phyloP scores from a whole-genome alignment of 371 early-diverging fungal genomes.

The Lichtheimia ramosa region DNA sequence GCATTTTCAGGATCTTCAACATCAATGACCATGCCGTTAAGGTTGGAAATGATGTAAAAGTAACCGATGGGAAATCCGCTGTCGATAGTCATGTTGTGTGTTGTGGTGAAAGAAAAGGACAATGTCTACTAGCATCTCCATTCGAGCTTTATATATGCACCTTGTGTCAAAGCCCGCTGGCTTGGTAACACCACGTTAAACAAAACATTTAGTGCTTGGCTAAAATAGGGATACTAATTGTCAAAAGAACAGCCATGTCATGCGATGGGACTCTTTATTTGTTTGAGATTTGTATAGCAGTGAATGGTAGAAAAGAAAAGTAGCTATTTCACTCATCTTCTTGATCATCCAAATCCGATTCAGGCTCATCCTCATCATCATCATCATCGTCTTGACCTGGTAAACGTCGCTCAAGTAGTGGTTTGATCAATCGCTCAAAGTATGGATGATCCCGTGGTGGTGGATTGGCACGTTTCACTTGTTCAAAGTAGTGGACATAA shows the following conservation, averaged over 20 bases:
- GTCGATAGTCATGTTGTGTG: slow-evolving; percentile 29
- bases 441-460: slow-evolving; percentile 77
- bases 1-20: slow-evolving; percentile 22
- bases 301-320: neutral
- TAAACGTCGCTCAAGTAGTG: slow-evolving; percentile 68
- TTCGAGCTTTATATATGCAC: neutral
- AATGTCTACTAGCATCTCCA: neutral
- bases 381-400: slow-evolving; percentile 52
- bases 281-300: neutral
- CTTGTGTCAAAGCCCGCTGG: slow-evolving; percentile 3
- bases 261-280: too few species aligned
- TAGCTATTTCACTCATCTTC: slow-evolving; percentile 14
- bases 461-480: slow-evolving; percentile 71
- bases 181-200: neutral
- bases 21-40: slow-evolving; percentile 22
- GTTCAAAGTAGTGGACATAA: slow-evolving; percentile 86
- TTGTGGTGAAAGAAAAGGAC: slow-evolving; percentile 3
- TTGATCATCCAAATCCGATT: slow-evolving; percentile 20
- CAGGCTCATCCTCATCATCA: slow-evolving; percentile 36
- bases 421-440: slow-evolving; percentile 80
- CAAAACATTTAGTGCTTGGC: too few species aligned
- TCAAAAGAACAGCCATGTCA: too few species aligned
- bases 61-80: slow-evolving; percentile 27
- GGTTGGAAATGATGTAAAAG: slow-evolving; percentile 23
- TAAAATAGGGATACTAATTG: too few species aligned